Conservation (phyloP, 2,329 filamentous ascomycete species). For the Ramularia collo-cygni region DNA sequence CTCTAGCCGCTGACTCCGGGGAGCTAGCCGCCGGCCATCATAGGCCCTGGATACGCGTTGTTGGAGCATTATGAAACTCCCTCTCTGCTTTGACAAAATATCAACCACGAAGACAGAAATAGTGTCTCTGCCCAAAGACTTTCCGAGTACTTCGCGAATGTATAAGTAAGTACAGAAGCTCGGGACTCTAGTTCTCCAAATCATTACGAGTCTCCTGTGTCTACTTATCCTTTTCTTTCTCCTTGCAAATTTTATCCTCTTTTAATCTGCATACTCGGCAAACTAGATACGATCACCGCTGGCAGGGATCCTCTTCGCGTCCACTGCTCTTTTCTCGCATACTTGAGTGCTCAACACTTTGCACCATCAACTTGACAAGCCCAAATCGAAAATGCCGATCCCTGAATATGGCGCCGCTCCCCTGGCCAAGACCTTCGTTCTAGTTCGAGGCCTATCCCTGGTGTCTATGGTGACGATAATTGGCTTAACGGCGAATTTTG, state of each 20-base stretch:
- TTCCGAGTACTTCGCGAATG: neutral
- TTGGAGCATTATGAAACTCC: slow-evolving; percentile 15
- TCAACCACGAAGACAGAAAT: slow-evolving; percentile 13
- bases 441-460: slow-evolving; percentile 63
- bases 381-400: slow-evolving; percentile 42
- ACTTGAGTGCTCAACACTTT: slow-evolving; percentile 9
- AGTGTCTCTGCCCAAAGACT: no score
- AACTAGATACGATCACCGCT: slow-evolving; percentile 17
- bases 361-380: slow-evolving; percentile 2
- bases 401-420: slow-evolving; percentile 58
- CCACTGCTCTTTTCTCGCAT: no score
- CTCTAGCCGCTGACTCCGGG: slow-evolving; percentile 19
- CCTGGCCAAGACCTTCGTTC: slow-evolving; percentile 70
- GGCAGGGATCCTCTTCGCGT: slow-evolving; percentile 21
- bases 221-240: no score
- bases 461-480: slow-evolving; percentile 69
- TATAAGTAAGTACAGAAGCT: slow-evolving; percentile 2
- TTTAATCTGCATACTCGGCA: slow-evolving; percentile 1
- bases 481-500: slow-evolving; percentile 75
- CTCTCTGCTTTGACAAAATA: slow-evolving; percentile 3
- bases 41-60: slow-evolving; percentile 15
- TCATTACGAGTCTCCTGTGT: no score
- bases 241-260: no score
- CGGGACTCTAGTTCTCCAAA: neutral
- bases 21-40: slow-evolving; percentile 17